Percentiles rank a stretch among this genome's conserved stretches.
Evolutionary conservation across 1,139 yeast genomes (phyloP).

Genomic region (Nakaseomyces glabratus): DNA sequence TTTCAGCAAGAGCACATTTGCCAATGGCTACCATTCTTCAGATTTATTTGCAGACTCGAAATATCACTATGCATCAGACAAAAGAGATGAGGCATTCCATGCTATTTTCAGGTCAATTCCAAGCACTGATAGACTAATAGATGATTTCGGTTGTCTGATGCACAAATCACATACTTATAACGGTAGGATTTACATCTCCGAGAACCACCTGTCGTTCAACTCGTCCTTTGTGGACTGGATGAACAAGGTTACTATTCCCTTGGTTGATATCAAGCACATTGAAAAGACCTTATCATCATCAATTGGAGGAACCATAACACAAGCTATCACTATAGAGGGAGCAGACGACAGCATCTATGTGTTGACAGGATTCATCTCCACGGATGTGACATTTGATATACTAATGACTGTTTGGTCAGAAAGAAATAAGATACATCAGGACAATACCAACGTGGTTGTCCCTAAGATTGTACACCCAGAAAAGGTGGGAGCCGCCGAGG

Average conservation of each 20-base stretch:
- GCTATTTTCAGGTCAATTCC: constrained; percentile 63
- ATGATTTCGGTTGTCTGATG: constrained; percentile 84
- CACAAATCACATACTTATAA: constrained; percentile 79
- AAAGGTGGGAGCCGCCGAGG: not conserved
- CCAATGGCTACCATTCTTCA: constrained; percentile 31
- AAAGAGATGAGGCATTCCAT: constrained; percentile 71
- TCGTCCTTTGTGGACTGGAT: constrained; percentile 90
- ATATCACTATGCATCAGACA: constrained; percentile 50
- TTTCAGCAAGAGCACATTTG: constrained; percentile 32
- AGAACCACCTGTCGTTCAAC: constrained; percentile 72
- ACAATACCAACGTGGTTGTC: not conserved
- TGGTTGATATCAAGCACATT: constrained; percentile 60
- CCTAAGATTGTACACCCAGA: not conserved
- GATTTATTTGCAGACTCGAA: constrained; percentile 31
- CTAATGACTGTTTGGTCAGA: constrained; percentile 50
- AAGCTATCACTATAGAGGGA: constrained; percentile 75
- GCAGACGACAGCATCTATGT: constrained; percentile 45
- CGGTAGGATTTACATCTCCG: constrained; percentile 78
- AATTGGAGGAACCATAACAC: constrained; percentile 68
- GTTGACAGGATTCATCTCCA: constrained; percentile 79
- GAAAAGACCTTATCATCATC: constrained; percentile 66
- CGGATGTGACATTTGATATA: constrained; percentile 70
- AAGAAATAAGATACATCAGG: constrained; percentile 1
- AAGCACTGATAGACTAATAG: constrained; percentile 60
- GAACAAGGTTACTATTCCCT: constrained; percentile 65